A percentile compares a stretch with the other conserved stretches of the same genome.
Evolutionary conservation across 179 eudicot species (phyloP).

Genomic region (Heliamphora pulchella): DNA sequence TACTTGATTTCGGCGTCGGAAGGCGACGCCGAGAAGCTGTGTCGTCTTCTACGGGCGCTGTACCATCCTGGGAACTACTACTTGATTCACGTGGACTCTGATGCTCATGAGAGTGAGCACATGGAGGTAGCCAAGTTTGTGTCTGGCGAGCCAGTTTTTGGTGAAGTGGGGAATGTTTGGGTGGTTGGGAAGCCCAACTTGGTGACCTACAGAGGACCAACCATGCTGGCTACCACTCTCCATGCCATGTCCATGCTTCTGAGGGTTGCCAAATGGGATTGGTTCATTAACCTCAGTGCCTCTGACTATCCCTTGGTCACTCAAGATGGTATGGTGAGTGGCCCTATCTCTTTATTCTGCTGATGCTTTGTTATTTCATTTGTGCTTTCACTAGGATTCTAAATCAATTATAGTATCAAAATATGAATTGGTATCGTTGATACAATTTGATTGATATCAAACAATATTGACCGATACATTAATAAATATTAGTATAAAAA

Average conservation of each 20-base stretch:
- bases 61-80: slow-evolving; percentile 52
- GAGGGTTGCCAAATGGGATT: slow-evolving; percentile 47
- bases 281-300: slow-evolving; percentile 62
- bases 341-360: background rate
- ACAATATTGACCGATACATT: no score
- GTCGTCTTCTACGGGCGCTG: slow-evolving; percentile 42
- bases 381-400: background rate
- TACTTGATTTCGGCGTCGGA: slow-evolving; percentile 79
- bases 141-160: slow-evolving; percentile 25
- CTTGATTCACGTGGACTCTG: slow-evolving; percentile 39
- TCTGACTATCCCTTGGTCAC: slow-evolving; percentile 57
- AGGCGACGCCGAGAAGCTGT: slow-evolving; percentile 56
- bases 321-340: slow-evolving; percentile 73
- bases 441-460: no score
- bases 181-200: slow-evolving; percentile 40
- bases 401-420: no score
- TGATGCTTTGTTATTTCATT: background rate
- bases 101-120: slow-evolving; percentile 37
- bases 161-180: slow-evolving; percentile 40
- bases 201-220: slow-evolving; percentile 58
- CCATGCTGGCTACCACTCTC: slow-evolving; percentile 48
- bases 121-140: slow-evolving; percentile 36
- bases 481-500: no score
- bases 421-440: no score
- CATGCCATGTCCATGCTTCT: slow-evolving; percentile 47